A percentile compares a stretch with the other conserved stretches of the same genome.
phyloP scores from a whole-genome alignment of 257 asterid genomes.

The Lavandula angustifolia region DNA sequence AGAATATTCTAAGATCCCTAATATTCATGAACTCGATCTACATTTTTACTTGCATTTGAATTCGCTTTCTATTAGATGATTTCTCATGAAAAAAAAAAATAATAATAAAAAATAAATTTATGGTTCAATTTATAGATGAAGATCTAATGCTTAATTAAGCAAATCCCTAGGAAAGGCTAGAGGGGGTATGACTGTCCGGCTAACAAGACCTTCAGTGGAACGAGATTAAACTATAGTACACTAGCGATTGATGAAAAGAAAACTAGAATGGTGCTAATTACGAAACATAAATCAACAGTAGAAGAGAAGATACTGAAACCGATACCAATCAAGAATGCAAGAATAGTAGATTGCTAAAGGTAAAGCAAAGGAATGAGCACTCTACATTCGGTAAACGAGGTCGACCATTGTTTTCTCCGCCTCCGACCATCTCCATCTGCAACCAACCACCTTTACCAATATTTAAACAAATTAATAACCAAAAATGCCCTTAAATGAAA shows the following conservation, averaged over 20 bases:
- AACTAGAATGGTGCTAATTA: neutral
- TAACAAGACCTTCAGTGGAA: neutral
- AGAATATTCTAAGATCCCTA: neutral
- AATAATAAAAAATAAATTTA: too few relatives aligned
- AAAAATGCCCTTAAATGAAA: neutral
- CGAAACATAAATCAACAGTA: neutral
- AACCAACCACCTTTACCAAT: neutral
- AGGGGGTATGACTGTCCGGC: neutral
- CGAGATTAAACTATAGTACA: neutral
- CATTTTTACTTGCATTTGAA: neutral
- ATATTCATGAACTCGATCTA: neutral
- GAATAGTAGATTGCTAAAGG: neutral
- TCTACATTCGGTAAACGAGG: neutral
- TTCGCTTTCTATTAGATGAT: neutral
- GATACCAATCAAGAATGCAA: too few relatives aligned
- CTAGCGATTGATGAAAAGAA: neutral
- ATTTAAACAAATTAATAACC: neutral
- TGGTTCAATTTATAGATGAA: neutral
- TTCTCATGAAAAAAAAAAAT: too few relatives aligned
- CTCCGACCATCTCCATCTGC: neutral
- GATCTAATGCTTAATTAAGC: neutral
- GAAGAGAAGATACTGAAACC: neutral
- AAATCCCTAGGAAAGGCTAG: neutral
- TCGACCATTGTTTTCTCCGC: neutral
- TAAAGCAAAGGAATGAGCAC: constrained; percentile 4